These are phyloP conservation scores for Fusarium udum DNA, from an alignment of 2,329 filamentous ascomycete genomes.

Conservation along the genomic window DNA sequence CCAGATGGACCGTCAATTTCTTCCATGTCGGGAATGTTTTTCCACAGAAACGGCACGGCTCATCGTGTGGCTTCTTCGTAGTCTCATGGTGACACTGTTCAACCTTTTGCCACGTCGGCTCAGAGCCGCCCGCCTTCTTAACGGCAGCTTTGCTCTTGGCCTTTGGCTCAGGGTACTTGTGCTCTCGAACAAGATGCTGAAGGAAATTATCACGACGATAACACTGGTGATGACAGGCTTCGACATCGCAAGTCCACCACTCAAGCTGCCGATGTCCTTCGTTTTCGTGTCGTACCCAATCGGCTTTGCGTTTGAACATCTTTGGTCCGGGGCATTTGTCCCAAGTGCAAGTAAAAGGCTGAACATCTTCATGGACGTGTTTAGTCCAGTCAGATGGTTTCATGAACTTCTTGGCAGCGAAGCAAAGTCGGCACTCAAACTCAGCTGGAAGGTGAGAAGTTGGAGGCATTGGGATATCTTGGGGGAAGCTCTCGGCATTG, in stretches of 20 bases:
- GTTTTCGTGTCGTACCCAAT: conserved; percentile 95
- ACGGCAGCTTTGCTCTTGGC: conserved; percentile 76
- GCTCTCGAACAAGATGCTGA: conserved; percentile 90
- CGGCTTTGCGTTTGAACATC: conserved; percentile 93
- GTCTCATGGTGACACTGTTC: conserved; percentile 81
- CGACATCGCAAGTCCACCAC: conserved; percentile 87
- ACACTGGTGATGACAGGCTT: conserved; percentile 83
- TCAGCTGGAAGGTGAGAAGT: conserved; percentile 80
- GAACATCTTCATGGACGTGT: conserved; percentile 92
- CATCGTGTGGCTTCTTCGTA: conserved; percentile 70
- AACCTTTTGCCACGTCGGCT: conserved; percentile 79
- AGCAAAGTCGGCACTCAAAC: conserved; percentile 91
- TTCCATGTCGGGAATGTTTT: conserved; percentile 87
- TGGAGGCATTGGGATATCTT: conserved; percentile 83
- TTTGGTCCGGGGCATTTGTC: conserved; percentile 83
- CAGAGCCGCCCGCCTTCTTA: conserved; percentile 65
- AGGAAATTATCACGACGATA: conserved; percentile 92
- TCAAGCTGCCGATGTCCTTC: conserved; percentile 90
- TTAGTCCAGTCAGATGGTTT: conserved; percentile 98
- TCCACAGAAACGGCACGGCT: conserved; percentile 88
- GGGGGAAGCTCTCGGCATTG: conserved; percentile 78
- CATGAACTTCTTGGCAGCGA: conserved; percentile 82
- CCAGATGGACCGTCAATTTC: conserved; percentile 91
- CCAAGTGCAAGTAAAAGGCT: conserved; percentile 94
- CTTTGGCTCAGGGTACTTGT: conserved; percentile 86